phyloP scores from a whole-genome alignment of 257 asterid genomes.

The Solanum verrucosum region DNA sequence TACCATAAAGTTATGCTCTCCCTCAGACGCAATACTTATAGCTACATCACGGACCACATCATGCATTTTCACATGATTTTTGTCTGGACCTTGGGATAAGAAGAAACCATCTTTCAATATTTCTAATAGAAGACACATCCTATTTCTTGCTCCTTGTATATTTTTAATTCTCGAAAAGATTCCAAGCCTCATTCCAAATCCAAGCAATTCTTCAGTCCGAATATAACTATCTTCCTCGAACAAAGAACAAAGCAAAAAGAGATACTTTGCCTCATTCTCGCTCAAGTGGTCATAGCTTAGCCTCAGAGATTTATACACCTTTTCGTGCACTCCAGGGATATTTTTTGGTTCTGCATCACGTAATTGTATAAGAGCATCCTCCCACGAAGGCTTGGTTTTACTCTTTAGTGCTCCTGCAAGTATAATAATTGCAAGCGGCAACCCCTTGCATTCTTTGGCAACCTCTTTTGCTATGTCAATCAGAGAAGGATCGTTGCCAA shows the following conservation, averaged over 20 bases:
- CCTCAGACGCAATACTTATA: background rate
- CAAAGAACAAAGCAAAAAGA: constrained; percentile 2
- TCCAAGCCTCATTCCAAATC: no score
- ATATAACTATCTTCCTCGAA: no score
- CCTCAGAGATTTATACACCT: no score
- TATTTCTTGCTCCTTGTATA: background rate
- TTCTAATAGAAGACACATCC: background rate
- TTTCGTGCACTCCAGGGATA: no score
- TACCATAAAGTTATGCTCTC: background rate
- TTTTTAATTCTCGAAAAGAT: no score
- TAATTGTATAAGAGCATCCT: no score
- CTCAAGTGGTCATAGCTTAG: no score
- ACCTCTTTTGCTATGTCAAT: background rate
- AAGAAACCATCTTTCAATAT: background rate
- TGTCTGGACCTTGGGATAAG: background rate
- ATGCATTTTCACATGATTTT: background rate
- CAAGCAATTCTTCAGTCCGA: no score
- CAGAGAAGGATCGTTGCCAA: no score
- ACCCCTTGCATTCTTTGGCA: background rate
- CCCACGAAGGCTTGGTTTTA: no score
- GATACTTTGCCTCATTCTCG: no score
- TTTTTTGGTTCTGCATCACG: no score
- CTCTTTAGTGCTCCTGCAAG: background rate
- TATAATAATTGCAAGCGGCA: constrained; percentile 4
- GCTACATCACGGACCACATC: constrained; percentile 5